These are phyloP conservation scores for Fragilariopsis cylindrus DNA, from an alignment of 108 stramenopile genomes.

Conservation along the genomic window DNA sequence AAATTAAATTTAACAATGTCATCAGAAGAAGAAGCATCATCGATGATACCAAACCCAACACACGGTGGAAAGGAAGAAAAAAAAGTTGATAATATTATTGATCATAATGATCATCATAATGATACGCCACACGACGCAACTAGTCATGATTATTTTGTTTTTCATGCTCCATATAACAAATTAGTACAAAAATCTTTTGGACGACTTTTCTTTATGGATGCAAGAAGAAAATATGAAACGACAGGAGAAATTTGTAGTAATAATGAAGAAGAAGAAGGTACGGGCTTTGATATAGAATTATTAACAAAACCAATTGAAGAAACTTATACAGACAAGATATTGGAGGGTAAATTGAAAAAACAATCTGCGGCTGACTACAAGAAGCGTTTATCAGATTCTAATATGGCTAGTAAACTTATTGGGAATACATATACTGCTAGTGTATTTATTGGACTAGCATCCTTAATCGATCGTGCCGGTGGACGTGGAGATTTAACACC, in stretches of 20 bases:
- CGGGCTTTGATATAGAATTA: constrained; percentile 41
- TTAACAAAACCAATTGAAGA: constrained; percentile 77
- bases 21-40: neutral
- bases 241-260: constrained; percentile 28
- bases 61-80: constrained; percentile 16
- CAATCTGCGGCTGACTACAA: constrained; percentile 55
- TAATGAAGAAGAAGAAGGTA: constrained; percentile 25
- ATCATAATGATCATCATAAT: constrained; percentile 4
- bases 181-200: constrained; percentile 94
- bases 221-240: constrained; percentile 45
- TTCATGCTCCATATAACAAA: constrained; percentile 99
- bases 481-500: constrained; percentile 60
- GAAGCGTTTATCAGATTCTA: constrained; percentile 63
- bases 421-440: constrained; percentile 98
- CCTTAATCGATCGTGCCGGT: constrained; percentile 79
- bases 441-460: constrained; percentile 90
- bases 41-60: neutral
- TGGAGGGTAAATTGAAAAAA: constrained; percentile 62
- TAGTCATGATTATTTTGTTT: constrained; percentile 88
- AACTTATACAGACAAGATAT: constrained; percentile 77
- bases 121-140: constrained; percentile 41
- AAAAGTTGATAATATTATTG: constrained; percentile 7
- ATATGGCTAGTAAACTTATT: constrained; percentile 74
- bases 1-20: constrained; percentile 42
- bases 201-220: constrained; percentile 89